Percentiles rank a stretch among this genome's conserved stretches.
Conservation (phyloP, 2,329 filamentous ascomycete genomes). For the Sporothrix sp. region DNA sequence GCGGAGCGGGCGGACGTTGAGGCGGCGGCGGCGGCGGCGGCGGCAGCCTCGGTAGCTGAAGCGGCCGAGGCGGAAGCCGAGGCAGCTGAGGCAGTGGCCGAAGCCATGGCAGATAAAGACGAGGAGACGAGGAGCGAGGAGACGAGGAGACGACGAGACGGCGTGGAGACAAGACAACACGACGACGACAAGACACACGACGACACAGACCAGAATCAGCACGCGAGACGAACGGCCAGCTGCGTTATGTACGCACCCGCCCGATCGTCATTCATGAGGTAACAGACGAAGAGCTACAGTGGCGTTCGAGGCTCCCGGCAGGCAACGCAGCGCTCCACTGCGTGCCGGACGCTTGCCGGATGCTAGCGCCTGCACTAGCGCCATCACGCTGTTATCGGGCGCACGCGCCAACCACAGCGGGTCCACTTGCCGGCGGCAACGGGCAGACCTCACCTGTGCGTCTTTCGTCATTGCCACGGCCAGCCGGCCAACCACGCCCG, state of each 20-base stretch:
- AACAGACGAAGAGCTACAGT: background rate
- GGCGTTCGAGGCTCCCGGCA: background rate
- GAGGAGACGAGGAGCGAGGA: background rate
- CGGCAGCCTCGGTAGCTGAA: too few relatives aligned
- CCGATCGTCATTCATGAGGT: too few relatives aligned
- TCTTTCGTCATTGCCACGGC: background rate
- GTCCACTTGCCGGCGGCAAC: conserved; percentile 4
- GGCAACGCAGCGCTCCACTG: background rate
- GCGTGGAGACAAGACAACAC: background rate
- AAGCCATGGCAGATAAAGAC: too few relatives aligned
- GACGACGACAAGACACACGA: too few relatives aligned
- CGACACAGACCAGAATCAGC: background rate
- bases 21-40: background rate
- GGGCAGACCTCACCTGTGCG: background rate
- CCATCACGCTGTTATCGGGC: too few relatives aligned
- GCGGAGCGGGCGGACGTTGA: conserved; percentile 6
- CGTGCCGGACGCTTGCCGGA: background rate
- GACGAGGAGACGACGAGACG: too few relatives aligned
- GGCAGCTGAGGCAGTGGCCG: too few relatives aligned
- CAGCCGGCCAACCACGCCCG: background rate
- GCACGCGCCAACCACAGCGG: background rate
- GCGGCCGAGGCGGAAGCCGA: too few relatives aligned
- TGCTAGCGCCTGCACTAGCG: background rate
- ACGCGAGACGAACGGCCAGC: background rate
- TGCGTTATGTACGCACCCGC: background rate